Evolutionary conservation across 2,329 filamentous ascomycete species (phyloP), one percentile per base, ranked within the genome.

Genomic region (Beauveria sp.): DNA sequence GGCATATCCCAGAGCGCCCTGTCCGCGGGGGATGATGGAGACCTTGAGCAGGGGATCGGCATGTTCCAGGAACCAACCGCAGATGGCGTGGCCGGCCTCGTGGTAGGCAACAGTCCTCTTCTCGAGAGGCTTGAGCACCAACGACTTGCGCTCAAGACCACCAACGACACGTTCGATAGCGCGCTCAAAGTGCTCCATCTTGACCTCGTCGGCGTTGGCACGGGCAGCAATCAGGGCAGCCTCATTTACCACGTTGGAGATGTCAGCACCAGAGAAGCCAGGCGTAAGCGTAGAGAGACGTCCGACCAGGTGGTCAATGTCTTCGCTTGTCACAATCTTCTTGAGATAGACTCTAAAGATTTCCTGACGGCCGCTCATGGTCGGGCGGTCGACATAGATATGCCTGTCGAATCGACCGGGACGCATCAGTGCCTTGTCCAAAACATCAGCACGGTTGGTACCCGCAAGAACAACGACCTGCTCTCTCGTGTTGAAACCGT

Each of bases 1-100:
- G 2, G 94, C 94, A 72, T 99, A 99, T 9, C 94, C 94, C 18
- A 99, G 81, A 28, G 92, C 92, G 41, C 92, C 94, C 73, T 94
- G 90, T 61, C 93, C 94, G 71, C 94, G 92, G 20, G 94, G 94
- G 69, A 99, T 97, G 75, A 99, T 99, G 62, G 92, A 97, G 50
- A 99, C 94, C 79, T 99, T 99, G 63, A 99, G 87, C 4, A 99
- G 85, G 20, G 94, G 94, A 70, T 99, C 94, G n/a, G 94, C 94
- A 73, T 90, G 92, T 75, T 91, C 86, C 78, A 99, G 90, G 80
- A 89, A 99, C 94, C 94, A 99, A 62, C 94, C 94, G 73, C 94
- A 99, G 73, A 99, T 96, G 65, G 94, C 94, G 75, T 99, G 94
- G 62, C 94, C 94, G 40, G 94, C 94, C 79, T 99, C 94, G 77